Evolutionary conservation across 2,329 filamentous ascomycete genomes (phyloP), one percentile per base, ranked within the genome.

Genomic region (Coleophoma eucalyptorum): DNA sequence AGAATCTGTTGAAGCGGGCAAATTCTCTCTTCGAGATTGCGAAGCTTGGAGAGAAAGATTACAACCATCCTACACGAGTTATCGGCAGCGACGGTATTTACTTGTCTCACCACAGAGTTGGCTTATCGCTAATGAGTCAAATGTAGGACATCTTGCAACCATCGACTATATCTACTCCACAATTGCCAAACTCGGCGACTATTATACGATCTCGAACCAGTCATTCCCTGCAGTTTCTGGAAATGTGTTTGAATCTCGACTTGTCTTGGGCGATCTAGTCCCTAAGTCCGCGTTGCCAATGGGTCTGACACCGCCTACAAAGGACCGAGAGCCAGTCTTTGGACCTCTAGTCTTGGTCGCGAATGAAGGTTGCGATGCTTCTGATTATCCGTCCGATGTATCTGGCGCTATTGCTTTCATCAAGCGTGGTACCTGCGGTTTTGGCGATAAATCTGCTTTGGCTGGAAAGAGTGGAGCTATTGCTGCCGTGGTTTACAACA

Each of bases 401-500:
- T 66, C 72, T 10, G 86, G 83, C 46, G 81, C 81, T 51, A 84
- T 94, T 52, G 88, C 86, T 10, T 74, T 94, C 35, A 78, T 94
- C 56, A 73, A 76, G 31, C 83, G 89, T 50, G 89, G 89, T 48
- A 74, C 69, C 1, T 94, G 89, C 63, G 58, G 81, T 7, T 94
- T 93, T 58, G 87, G 84, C 11, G 69, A 76, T 52, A 94, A 94
- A 72, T 86, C 86, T 1, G 77, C 76, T 48, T 71, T 80, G 13
- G 88, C 89, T 5, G 86, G 84, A 40, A 75, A 73, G 45, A 86
- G 86, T 1, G 87, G 88, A 18, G 89, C 89, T 5, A 67, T 81
- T 3, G 89, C 84, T 2, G 86, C 84, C 1, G 70, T 94, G 13
- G 75, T 94, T 46, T 92, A 89, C 70, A 90, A 93, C 72, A 86